Percentiles rank a stretch among this genome's conserved stretches.
Conservation (phyloP, 176 grass and related monocot species). For the Thinopyrum elongatum region DNA sequence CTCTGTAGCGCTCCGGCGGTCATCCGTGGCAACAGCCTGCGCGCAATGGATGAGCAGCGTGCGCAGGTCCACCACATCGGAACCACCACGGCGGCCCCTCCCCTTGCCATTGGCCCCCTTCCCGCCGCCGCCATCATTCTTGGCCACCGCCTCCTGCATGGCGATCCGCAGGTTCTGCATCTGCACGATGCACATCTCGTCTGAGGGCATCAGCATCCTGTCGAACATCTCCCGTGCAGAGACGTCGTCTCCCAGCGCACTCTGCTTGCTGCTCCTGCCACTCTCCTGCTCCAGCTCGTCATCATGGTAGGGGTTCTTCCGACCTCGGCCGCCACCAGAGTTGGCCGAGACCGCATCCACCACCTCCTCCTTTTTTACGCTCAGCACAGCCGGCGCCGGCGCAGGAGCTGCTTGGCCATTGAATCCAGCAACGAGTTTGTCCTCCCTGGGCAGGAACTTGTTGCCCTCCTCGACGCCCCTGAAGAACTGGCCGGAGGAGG, state of each 20-base stretch:
- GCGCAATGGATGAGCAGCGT: slow-evolving; percentile 87
- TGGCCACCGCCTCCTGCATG: slow-evolving; percentile 41
- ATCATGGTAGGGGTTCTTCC: slow-evolving; percentile 52
- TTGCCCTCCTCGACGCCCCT: slow-evolving; percentile 40
- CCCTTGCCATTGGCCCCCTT: slow-evolving; percentile 29
- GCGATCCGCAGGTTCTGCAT: slow-evolving; percentile 54
- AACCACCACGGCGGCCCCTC: slow-evolving; percentile 28
- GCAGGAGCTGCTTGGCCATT: background rate
- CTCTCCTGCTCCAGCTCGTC: slow-evolving; percentile 47
- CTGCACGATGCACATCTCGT: slow-evolving; percentile 29
- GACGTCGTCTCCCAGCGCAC: slow-evolving; percentile 40
- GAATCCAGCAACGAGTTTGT: slow-evolving; percentile 17
- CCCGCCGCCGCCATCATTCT: slow-evolving; percentile 7
- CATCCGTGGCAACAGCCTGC: slow-evolving; percentile 65
- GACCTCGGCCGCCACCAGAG: slow-evolving; percentile 24
- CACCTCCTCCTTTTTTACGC: slow-evolving; percentile 41
- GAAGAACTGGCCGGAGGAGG: background rate
- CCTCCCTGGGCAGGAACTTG: slow-evolving; percentile 43
- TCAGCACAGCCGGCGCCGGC: background rate
- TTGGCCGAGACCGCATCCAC: background rate
- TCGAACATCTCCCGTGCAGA: slow-evolving; percentile 56
- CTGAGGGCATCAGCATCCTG: slow-evolving; percentile 25
- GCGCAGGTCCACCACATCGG: slow-evolving; percentile 74
- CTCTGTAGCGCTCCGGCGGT: slow-evolving; percentile 62
- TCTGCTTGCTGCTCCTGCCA: slow-evolving; percentile 72